Base-by-base conservation (phyloP, 352 stramenopile genomes). In the Globisporangium echinulatum region DNA sequence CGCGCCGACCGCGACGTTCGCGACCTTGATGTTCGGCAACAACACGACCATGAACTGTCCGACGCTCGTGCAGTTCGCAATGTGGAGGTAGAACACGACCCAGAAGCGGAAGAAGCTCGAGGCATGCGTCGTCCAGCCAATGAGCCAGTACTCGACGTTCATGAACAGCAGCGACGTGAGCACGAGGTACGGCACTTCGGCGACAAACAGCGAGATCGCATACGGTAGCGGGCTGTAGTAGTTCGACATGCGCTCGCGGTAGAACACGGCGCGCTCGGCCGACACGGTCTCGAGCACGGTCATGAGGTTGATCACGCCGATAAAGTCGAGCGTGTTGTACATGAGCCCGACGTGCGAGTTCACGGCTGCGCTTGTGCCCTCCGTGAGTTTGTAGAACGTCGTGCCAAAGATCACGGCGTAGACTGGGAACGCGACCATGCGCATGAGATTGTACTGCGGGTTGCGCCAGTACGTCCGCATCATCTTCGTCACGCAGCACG, bases 261-360 rank as follows among this genome's bases (percentile, higher is more conserved):
- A 87, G 53, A 75, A 87, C 44, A 85, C 71, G 1, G 73, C 71
- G 11, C 77, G 72, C 49, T 87, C 71, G 0, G 70, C 56, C 7
- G 64, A 83, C 37, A 63, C 72, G 15, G 72, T 74, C 14, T 86
- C 74, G 4, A 87, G 43, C 54, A 85, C 71, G 48, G 74, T 82
- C 71, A 87, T 84, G 17, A 86, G 54, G 40, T 82, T 74, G 49
- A 86, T 71, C 0, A 82, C 71, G 25, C 74, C 69, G 54, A 88
- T 85, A 63, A 85, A 84, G 48, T 85, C 77, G 71, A 85, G 77
- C 40, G 61, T 81, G 69, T 85, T 88, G 71, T 84, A 85, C 40
- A 86, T 85, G 7, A 85, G 59, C 25, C 71, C 74, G 19, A 88
- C 59, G 64, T 82, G 73, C 63, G 75, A 85, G 56, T 81, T 88